A percentile compares a stretch with the other conserved stretches of the same genome.
These are phyloP conservation scores for Venturia nashicola DNA, from an alignment of 2,329 filamentous ascomycete genomes.

Conservation along the genomic window DNA sequence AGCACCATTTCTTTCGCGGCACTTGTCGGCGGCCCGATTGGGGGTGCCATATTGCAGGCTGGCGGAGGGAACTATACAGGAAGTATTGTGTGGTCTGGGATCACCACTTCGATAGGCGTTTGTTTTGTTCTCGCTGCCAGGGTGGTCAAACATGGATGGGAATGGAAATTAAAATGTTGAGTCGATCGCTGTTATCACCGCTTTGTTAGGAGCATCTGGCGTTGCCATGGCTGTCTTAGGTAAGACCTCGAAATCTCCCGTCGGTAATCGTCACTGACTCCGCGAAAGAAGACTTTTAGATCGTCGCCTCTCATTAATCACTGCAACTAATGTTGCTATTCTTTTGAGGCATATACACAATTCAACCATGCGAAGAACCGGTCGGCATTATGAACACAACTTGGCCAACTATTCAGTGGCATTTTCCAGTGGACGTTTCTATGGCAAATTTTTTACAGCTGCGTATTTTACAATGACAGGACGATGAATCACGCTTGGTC, in stretches of 20 bases:
- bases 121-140: slow-evolving; percentile 4
- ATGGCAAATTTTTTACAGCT: background rate
- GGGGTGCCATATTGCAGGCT: slow-evolving; percentile 8
- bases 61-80: slow-evolving; percentile 3
- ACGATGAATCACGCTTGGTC: background rate
- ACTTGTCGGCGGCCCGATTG: slow-evolving; percentile 10
- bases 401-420: background rate
- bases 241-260: background rate
- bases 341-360: background rate
- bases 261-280: background rate
- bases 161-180: slow-evolving; percentile 8
- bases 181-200: background rate
- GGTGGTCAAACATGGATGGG: slow-evolving; percentile 7
- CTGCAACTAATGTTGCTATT: background rate
- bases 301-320: background rate
- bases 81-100: slow-evolving; percentile 4
- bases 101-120: background rate
- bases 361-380: background rate
- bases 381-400: background rate
- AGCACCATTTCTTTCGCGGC: slow-evolving; percentile 40
- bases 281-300: background rate
- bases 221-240: background rate
- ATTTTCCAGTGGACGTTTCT: background rate
- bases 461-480: background rate
- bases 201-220: background rate